Conservation (phyloP, 2,329 filamentous ascomycete genomes). For the Scedosporium boydii region DNA sequence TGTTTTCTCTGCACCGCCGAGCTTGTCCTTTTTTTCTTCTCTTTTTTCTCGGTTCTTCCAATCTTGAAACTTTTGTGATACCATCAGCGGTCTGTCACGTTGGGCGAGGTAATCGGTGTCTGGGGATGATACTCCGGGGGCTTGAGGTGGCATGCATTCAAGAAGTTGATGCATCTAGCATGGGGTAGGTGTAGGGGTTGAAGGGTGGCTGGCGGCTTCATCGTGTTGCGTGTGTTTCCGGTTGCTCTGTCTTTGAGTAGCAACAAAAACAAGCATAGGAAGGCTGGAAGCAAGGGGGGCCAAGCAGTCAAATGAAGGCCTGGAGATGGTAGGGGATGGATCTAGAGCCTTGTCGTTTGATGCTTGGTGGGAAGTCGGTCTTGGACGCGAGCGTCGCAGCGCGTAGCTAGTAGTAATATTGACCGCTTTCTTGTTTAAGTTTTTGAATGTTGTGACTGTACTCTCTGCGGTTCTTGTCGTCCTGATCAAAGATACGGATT, state of each 20-base stretch:
- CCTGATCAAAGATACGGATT: background rate
- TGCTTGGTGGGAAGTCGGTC: background rate
- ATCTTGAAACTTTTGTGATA: constrained; percentile 1
- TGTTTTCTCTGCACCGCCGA: background rate
- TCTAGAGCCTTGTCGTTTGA: background rate
- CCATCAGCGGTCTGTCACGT: constrained; percentile 4
- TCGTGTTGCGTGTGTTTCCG: no score
- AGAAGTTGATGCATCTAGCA: background rate
- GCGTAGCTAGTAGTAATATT: background rate
- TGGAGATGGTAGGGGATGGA: no score
- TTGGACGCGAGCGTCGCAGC: background rate
- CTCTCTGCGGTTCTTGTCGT: background rate
- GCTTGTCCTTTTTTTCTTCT: constrained; percentile 1
- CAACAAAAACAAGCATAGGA: no score
- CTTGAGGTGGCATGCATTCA: background rate
- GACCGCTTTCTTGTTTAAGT: background rate
- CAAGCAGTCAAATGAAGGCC: no score
- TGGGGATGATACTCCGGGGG: background rate
- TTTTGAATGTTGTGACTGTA: background rate
- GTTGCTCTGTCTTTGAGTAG: no score
- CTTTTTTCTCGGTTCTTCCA: constrained; percentile 4
- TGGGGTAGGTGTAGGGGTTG: no score
- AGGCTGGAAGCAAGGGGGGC: no score
- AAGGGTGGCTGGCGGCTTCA: no score
- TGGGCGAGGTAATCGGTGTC: background rate